These are phyloP conservation scores for Fusarium duplospermum DNA, from an alignment of 2,329 filamentous ascomycete species.

Conservation along the genomic window DNA sequence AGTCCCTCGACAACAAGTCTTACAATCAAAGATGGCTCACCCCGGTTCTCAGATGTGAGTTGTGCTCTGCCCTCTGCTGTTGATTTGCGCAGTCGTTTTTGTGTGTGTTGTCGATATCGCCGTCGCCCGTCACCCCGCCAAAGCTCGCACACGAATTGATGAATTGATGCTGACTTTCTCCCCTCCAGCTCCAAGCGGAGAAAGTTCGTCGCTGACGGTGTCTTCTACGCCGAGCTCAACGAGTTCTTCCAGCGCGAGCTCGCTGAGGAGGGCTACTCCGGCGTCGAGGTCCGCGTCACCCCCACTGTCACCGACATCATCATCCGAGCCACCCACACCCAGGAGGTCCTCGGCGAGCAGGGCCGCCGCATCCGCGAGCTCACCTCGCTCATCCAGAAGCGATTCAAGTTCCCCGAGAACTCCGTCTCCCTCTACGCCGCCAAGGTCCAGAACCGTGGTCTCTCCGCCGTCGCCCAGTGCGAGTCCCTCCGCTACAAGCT, in stretches of 20 bases:
- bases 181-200: conserved; percentile 82
- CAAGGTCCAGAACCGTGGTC: conserved; percentile 99
- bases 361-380: conserved; percentile 99
- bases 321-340: conserved; percentile 99
- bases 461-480: conserved; percentile 99
- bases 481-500: conserved; percentile 99
- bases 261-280: conserved; percentile 99
- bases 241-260: conserved; percentile 99
- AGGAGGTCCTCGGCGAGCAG: conserved; percentile 99
- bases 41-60: conserved; percentile 73
- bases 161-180: conserved; percentile 29
- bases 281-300: conserved; percentile 99
- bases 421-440: conserved; percentile 99
- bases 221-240: conserved; percentile 99
- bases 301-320: conserved; percentile 99
- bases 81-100: neutral
- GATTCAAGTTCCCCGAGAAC: conserved; percentile 99
- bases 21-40: conserved; percentile 67
- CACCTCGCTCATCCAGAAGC: conserved; percentile 99
- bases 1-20: conserved; percentile 44
- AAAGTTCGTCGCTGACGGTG: conserved; percentile 97
- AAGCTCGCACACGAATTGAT: conserved; percentile 9
- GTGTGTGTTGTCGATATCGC: neutral
- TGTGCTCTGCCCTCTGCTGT: conserved; percentile 6
- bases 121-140: conserved; percentile 23